Base-by-base conservation (phyloP, 2,329 filamentous ascomycete genomes). In the Colletotrichum camelliae region DNA sequence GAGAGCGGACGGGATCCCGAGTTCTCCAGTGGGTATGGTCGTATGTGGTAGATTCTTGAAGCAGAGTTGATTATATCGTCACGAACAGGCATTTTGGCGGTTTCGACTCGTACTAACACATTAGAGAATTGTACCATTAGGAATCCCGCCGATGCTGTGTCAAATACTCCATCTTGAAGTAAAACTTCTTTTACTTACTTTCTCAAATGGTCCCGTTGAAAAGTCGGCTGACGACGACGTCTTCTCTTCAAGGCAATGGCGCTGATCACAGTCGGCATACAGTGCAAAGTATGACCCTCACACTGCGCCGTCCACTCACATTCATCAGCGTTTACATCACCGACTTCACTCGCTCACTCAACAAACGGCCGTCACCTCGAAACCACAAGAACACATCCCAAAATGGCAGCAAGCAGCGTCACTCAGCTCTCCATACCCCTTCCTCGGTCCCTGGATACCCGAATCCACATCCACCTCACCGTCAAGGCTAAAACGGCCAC, bases 401-500 rank as follows among this genome's bases (percentile, higher is more conserved):
- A 68, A 27, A 77, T 67, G 71, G 78, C 24, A 79, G 82, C 3
- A 37, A 69, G 64, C 29, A 65, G n/a, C 29, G 31, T 69, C 18
- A 37, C 29, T 27, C 84, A 93, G 79, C 83, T 93, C 13, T 92
- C 91, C 2, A 86, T 93, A 29, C 90, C 91, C 7, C 86, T 94
- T 27, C 92, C 92, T 13, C 88, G 87, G 76, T 89, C 92, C 2
- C 83, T 91, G 21, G 91, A 93, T 79, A 91, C 92, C 9, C 89
- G 88, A 77, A 89, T 94, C 76, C 90, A 92, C 81, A 81, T 93
- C 43, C 90, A 90, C 58, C 82, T 94, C 65, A 91, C 90, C 18
- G 87, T 90, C 71, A 89, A 89, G 75, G 85, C 88, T 52, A 92
- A 91, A 79, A 89, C 88, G 35, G 84, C 93, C 71, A 83, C 92